These are phyloP conservation scores for Massarina eburnea DNA, from an alignment of 2,329 filamentous ascomycete species.

Conservation along the genomic window DNA sequence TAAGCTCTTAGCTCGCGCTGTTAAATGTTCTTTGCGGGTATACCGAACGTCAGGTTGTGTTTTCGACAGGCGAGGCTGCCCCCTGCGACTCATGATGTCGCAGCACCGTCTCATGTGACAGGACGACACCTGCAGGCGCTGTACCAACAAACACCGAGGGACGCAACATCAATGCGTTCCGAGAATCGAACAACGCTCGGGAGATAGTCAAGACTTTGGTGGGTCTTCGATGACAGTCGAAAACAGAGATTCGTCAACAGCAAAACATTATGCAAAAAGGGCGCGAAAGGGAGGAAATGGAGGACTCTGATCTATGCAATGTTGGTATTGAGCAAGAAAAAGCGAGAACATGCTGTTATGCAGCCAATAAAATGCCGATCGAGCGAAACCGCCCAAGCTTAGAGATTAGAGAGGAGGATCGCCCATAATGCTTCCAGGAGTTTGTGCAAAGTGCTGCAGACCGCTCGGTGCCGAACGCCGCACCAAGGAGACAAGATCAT, in stretches of 20 bases:
- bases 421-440: slow-evolving; percentile 31
- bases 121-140: slow-evolving; percentile 30
- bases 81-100: slow-evolving; percentile 29
- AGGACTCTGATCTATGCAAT: slow-evolving; percentile 12
- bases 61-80: slow-evolving; percentile 21
- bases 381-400: slow-evolving; percentile 22
- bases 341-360: slow-evolving; percentile 23
- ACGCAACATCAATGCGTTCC: slow-evolving; percentile 33
- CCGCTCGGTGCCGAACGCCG: slow-evolving; percentile 13
- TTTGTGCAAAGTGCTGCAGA: slow-evolving; percentile 10
- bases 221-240: too few relatives aligned
- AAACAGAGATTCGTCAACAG: slow-evolving; percentile 19
- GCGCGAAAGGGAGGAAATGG: slow-evolving; percentile 15
- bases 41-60: slow-evolving; percentile 14
- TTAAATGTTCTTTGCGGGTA: slow-evolving; percentile 21
- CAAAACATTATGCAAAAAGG: slow-evolving; percentile 32
- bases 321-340: slow-evolving; percentile 33
- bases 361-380: slow-evolving; percentile 27
- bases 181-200: slow-evolving; percentile 3
- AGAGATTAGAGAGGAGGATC: slow-evolving; percentile 24
- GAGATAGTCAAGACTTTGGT: slow-evolving; percentile 1
- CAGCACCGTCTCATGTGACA: slow-evolving; percentile 37
- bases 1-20: slow-evolving; percentile 22
- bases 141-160: slow-evolving; percentile 15
- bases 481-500: slow-evolving; percentile 5